These are phyloP conservation scores for Linum lewisii DNA, from an alignment of 345 rosid genomes.

Conservation along the genomic window DNA sequence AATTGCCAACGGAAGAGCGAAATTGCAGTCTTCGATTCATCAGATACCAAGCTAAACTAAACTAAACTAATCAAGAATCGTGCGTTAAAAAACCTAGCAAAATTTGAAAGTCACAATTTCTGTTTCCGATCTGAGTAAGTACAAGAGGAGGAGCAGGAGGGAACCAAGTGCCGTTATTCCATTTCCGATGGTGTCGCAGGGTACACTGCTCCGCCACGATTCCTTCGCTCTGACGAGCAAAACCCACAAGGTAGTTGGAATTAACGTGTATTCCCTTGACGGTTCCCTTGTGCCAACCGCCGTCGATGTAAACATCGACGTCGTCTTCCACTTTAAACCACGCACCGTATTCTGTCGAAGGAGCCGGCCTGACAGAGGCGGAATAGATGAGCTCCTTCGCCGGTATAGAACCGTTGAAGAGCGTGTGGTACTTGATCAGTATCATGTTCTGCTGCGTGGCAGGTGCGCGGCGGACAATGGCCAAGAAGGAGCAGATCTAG, in stretches of 20 bases:
- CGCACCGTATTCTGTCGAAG: conserved; percentile 19
- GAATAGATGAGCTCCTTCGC: conserved; percentile 29
- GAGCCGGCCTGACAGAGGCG: conserved; percentile 28
- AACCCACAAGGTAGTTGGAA: conserved; percentile 31
- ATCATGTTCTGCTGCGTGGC: conserved; percentile 17
- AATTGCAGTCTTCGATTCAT: too few relatives aligned
- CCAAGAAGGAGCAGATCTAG: too few relatives aligned
- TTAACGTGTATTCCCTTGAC: conserved; percentile 20
- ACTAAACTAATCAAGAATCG: too few relatives aligned
- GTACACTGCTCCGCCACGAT: conserved; percentile 23
- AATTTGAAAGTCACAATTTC: not conserved
- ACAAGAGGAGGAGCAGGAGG: conserved; percentile 15
- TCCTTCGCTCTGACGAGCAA: conserved; percentile 14
- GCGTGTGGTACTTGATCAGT: conserved; percentile 23
- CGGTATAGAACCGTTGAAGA: conserved; percentile 9
- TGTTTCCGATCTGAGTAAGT: conserved; percentile 14
- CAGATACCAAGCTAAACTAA: too few relatives aligned
- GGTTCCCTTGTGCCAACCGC: conserved; percentile 35
- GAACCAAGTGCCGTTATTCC: conserved; percentile 35
- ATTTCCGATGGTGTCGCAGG: conserved; percentile 44
- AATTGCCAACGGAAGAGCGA: too few relatives aligned
- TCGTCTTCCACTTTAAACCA: conserved; percentile 26
- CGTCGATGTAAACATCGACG: conserved; percentile 32
- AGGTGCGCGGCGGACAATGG: conserved; percentile 27
- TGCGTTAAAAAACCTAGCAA: too few relatives aligned